A percentile compares a stretch with the other conserved stretches of the same genome.
Evolutionary conservation across 208 protist species (phyloP).

Genomic region (Naegleria fowleri): DNA sequence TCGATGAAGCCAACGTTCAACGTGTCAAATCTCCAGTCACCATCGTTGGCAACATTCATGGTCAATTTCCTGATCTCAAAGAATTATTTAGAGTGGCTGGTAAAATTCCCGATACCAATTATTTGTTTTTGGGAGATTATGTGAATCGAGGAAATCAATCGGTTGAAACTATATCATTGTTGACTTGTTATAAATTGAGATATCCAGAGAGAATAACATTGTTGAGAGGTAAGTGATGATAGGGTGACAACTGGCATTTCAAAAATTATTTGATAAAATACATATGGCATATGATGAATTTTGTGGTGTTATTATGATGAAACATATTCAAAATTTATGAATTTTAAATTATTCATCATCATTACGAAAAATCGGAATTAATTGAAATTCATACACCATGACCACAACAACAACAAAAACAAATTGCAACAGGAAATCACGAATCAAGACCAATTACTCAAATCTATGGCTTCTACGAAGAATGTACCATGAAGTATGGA

Average conservation of each 20-base stretch:
- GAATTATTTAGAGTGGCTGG: slow-evolving; percentile 68
- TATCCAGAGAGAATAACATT: slow-evolving; percentile 75
- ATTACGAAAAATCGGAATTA: not conserved
- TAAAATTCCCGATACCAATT: slow-evolving; percentile 73
- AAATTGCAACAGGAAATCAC: slow-evolving; percentile 52
- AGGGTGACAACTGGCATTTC: slow-evolving; percentile 55
- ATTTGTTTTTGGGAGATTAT: slow-evolving; percentile 97
- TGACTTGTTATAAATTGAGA: slow-evolving; percentile 88
- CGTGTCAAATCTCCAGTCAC: slow-evolving; percentile 54
- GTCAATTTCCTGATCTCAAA: slow-evolving; percentile 79
- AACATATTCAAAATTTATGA: not conserved
- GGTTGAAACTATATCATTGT: slow-evolving; percentile 90
- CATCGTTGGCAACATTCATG: slow-evolving; percentile 86
- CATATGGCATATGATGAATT: not conserved
- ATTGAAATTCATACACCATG: not conserved
- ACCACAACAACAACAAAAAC: not conserved
- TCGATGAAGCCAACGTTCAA: slow-evolving; percentile 55
- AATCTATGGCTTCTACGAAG: slow-evolving; percentile 81
- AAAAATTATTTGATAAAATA: slow-evolving; percentile 22
- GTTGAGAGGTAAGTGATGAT: slow-evolving; percentile 87
- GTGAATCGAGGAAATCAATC: slow-evolving; percentile 92
- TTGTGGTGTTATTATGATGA: not conserved
- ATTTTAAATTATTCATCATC: slow-evolving; percentile 22
- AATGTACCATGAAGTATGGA: slow-evolving; percentile 84
- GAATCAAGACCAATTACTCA: slow-evolving; percentile 73